Base-by-base conservation (phyloP, 2,329 filamentous ascomycete species). In the Simplicillium sp. region DNA sequence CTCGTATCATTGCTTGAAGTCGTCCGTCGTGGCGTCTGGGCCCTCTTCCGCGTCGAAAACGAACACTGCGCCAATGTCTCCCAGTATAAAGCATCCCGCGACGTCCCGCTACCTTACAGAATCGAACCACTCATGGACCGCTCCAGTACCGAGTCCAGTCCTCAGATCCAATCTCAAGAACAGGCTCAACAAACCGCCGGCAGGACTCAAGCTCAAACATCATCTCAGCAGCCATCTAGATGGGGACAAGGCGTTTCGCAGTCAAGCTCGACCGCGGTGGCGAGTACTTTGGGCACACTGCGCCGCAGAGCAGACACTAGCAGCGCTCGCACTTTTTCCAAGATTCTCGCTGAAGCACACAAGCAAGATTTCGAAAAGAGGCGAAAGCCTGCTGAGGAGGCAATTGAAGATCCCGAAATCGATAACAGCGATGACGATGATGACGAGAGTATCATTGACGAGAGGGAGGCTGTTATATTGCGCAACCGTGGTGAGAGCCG, bases 41-140 rank as follows among this genome's bases (percentile, higher is more conserved):
- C 84, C 1, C 69, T 97, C 4, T 84, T 98, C 58, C 86, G 92
- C 33, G 89, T 98, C 18, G 92, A 98, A 61, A 98, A 98, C 59
- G 92, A 98, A 54, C 92, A 98, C 63, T 95, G 88, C 62, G 82
- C 84, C 41, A 95, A 96, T 52, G 90, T 98, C 2, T 77, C 80
- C 14, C 80, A 87, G 49, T 94, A 94, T 71, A 88, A 94, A 48
- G 92, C 92, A 4, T 87, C 82, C 2, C 76, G 90, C 42, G 89
- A 96, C 53, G 76, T 94, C 1, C 87, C 87, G 0, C 70, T 97
- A 0, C 90, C 90, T 0, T 97, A 96, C 57, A 71, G 77, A 38
- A 64, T 80, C 36, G 68, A 75, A 42, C 61, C 65, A 1, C 61
- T 71, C 11, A 58, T 66, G 45, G 62, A 68, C 42, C 65, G 58